These are phyloP conservation scores for Arctium minus DNA, from an alignment of 129 eudicot species.

Conservation along the genomic window DNA sequence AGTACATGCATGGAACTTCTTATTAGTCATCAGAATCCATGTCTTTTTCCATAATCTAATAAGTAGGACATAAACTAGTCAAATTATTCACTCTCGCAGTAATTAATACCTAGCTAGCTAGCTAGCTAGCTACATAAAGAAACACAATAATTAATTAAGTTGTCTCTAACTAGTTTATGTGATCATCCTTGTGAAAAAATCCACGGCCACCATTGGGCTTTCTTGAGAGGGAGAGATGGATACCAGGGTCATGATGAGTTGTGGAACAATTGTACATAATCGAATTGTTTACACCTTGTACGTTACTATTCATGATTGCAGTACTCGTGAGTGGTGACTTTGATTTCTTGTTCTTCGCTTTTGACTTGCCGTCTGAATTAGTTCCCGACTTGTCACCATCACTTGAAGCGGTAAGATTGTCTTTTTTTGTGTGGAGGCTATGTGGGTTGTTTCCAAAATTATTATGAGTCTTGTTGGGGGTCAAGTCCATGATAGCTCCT, in stretches of 20 bases:
- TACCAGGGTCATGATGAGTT: conserved; percentile 63
- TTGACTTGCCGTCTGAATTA: not conserved
- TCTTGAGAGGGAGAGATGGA: conserved; percentile 45
- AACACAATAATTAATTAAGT: not conserved
- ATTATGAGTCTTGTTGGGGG: conserved; percentile 27
- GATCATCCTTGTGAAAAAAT: not conserved
- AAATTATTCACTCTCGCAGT: conserved; percentile 17
- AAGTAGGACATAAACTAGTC: not conserved
- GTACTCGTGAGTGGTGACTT: conserved; percentile 27
- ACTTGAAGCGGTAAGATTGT: conserved; percentile 8
- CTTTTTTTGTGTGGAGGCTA: not conserved
- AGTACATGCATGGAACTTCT: not conserved
- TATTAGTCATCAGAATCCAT: conserved; percentile 9
- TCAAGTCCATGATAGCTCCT: conserved; percentile 63
- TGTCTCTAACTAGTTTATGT: not conserved
- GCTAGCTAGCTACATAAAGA: not conserved
- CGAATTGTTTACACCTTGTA: conserved; percentile 70
- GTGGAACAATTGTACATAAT: conserved; percentile 36
- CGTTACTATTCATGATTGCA: conserved; percentile 64
- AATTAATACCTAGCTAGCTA: not conserved
- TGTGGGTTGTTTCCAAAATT: not conserved
- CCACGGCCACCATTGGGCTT: conserved; percentile 20
- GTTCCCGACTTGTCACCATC: conserved; percentile 27
- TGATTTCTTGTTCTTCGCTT: conserved; percentile 16
- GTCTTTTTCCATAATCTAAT: not conserved